Percentiles rank a stretch among this genome's conserved stretches.
Evolutionary conservation across 768 basidiomycete genomes (phyloP).

Genomic region (Hortiboletus campestris): DNA sequence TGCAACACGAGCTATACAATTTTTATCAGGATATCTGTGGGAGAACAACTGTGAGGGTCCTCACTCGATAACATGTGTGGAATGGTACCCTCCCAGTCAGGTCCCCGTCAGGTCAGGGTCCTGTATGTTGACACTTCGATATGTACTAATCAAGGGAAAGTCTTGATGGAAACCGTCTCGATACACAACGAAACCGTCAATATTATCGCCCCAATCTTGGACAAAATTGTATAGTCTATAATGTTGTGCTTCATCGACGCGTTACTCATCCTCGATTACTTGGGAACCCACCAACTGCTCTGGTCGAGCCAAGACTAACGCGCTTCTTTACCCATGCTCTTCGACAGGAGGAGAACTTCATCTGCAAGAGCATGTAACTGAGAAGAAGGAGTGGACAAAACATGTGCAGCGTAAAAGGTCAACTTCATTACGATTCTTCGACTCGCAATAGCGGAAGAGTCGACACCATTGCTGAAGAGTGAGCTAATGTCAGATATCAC

Average conservation of each 20-base stretch:
- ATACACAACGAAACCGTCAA: neutral
- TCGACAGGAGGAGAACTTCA: slow-evolving; percentile 36
- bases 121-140: neutral
- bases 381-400: slow-evolving; percentile 46
- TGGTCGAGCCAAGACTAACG: neutral
- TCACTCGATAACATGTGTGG: slow-evolving; percentile 1
- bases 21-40: slow-evolving; percentile 9
- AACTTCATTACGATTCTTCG: slow-evolving; percentile 52
- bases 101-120: neutral
- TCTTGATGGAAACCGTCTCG: neutral
- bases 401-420: slow-evolving; percentile 66
- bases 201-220: neutral
- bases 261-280: neutral
- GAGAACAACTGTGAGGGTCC: slow-evolving; percentile 28
- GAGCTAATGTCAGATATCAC: slow-evolving; percentile 26
- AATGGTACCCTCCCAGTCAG: slow-evolving; percentile 24
- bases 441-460: neutral
- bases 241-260: neutral
- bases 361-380: slow-evolving; percentile 42
- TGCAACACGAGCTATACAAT: neutral
- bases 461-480: slow-evolving; percentile 16
- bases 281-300: neutral
- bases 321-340: slow-evolving; percentile 24
- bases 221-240: neutral
- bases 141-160: neutral